Evolutionary conservation across 306 rosid species (phyloP), one percentile per base, ranked within the genome.

Genomic region (Canavalia gladiata): DNA sequence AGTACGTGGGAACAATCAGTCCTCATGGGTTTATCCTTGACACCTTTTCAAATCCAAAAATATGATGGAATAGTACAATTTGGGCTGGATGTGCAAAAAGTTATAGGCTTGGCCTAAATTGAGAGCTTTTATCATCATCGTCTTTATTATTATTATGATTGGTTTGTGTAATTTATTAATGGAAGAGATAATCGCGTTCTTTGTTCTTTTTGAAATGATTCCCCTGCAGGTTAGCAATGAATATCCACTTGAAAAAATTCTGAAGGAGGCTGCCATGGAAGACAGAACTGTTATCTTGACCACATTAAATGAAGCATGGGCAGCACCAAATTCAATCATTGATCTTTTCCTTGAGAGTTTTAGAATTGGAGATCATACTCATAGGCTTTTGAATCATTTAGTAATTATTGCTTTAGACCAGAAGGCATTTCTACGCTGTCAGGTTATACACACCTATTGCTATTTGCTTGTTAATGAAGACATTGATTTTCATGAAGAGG

Each of bases 251-350:
- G 91, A 86, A 68, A 86, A 80, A 57, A 89, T 91, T 83, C 84
- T 95, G 69, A 83, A 75, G 78, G 79, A 76, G 84, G 99, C 99
- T 84, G 89, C 97, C 68, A 95, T 91, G 97, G 73, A 66, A n/a
- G 93, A 88, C 84, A 75, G 62, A 72, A 93, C 99, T 72, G 98
- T 95, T 75, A 93, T 95, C 75, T 81, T 95, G 82, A 93, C 99
- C 47, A 91, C 99, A 46, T 86, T 95, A 78, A 93, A 95, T 79
- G 96, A 93, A 83, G 98, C 99, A 52, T 95, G 99, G 99, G 99
- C 97, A 34, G 87, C 96, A 85, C 92, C 90, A 30, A 83, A 87
- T 86, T 93, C 98, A 2, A 75, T 93, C 35, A 46, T 95, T 68
- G 98, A 95, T 87, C 96, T 95, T 65, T 95, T 95, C 68, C 94